A percentile compares a stretch with the other conserved stretches of the same genome.
Evolutionary conservation across 1,139 yeast species (phyloP).

Genomic region (Kodamaea arcana): DNA sequence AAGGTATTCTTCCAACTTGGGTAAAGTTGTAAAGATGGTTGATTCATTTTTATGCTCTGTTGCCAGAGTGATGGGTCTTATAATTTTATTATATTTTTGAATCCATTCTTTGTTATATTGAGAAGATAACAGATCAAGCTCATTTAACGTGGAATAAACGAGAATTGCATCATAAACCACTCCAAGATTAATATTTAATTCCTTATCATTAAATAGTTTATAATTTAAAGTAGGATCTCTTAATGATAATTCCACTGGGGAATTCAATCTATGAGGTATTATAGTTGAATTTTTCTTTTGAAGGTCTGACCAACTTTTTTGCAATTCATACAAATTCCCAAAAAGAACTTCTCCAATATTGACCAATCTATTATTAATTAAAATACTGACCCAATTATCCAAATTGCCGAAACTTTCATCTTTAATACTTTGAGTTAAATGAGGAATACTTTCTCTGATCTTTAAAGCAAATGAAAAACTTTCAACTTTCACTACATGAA

Average conservation of each 20-base stretch:
- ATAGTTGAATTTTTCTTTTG: slow-evolving; percentile 36
- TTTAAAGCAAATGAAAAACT: slow-evolving; percentile 73
- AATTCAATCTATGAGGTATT: slow-evolving; percentile 65
- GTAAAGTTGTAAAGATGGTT: slow-evolving; percentile 17
- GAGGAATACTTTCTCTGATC: slow-evolving; percentile 73
- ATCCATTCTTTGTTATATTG: slow-evolving; percentile 71
- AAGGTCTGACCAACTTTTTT: slow-evolving; percentile 51
- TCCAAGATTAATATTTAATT: slow-evolving; percentile 52
- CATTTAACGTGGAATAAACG: slow-evolving; percentile 73
- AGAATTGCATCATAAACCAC: slow-evolving; percentile 79
- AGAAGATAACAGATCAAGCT: slow-evolving; percentile 53
- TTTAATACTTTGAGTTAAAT: slow-evolving; percentile 67
- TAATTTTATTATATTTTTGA: slow-evolving; percentile 67
- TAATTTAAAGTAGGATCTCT: slow-evolving; percentile 51
- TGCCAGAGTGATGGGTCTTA: slow-evolving; percentile 55
- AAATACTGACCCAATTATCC: slow-evolving; percentile 64
- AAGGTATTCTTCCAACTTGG: slow-evolving; percentile 52
- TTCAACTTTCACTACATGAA: slow-evolving; percentile 68
- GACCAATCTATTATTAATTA: slow-evolving; percentile 57
- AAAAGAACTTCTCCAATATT: slow-evolving; percentile 60
- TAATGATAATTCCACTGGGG: slow-evolving; percentile 77
- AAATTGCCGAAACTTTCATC: slow-evolving; percentile 75
- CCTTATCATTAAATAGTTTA: slow-evolving; percentile 43
- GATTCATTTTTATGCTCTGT: slow-evolving; percentile 11
- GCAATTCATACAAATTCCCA: slow-evolving; percentile 51